A percentile compares a stretch with the other conserved stretches of the same genome.
These are phyloP conservation scores for Aspergillus ruber DNA, from an alignment of 2,329 filamentous ascomycete genomes.

Conservation along the genomic window DNA sequence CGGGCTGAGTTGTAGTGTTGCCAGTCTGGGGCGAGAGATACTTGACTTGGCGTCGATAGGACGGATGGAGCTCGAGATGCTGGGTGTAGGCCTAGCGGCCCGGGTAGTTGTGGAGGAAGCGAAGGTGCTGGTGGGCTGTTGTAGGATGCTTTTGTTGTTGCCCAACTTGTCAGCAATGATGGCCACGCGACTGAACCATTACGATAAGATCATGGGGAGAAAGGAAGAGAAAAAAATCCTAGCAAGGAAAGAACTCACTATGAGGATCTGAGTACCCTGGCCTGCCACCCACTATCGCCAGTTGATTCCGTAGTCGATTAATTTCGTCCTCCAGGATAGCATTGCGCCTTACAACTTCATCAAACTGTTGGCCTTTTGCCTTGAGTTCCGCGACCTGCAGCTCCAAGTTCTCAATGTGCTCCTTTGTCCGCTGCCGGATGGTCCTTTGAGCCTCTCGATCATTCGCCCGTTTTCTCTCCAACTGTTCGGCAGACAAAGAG, in stretches of 20 bases:
- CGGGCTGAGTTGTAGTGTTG: slow-evolving; percentile 19
- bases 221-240: background rate
- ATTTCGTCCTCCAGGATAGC: slow-evolving; percentile 51
- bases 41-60: slow-evolving; percentile 19
- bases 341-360: slow-evolving; percentile 48
- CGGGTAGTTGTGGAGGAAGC: slow-evolving; percentile 19
- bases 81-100: slow-evolving; percentile 11
- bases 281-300: slow-evolving; percentile 28
- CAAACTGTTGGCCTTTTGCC: slow-evolving; percentile 44
- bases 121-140: slow-evolving; percentile 13
- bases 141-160: slow-evolving; percentile 11
- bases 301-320: slow-evolving; percentile 44
- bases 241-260: slow-evolving; percentile 7
- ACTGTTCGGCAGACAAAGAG: slow-evolving; percentile 51
- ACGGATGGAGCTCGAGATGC: slow-evolving; percentile 17
- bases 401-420: slow-evolving; percentile 54
- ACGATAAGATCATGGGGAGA: background rate
- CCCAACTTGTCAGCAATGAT: background rate
- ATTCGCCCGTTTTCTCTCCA: slow-evolving; percentile 55
- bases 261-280: slow-evolving; percentile 12
- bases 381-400: slow-evolving; percentile 48
- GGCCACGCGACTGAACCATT: slow-evolving; percentile 4
- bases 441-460: slow-evolving; percentile 56
- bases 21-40: slow-evolving; percentile 24
- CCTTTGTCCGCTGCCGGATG: slow-evolving; percentile 53